Conservation (phyloP, 345 rosid genomes). For the Citrus unshiu region DNA sequence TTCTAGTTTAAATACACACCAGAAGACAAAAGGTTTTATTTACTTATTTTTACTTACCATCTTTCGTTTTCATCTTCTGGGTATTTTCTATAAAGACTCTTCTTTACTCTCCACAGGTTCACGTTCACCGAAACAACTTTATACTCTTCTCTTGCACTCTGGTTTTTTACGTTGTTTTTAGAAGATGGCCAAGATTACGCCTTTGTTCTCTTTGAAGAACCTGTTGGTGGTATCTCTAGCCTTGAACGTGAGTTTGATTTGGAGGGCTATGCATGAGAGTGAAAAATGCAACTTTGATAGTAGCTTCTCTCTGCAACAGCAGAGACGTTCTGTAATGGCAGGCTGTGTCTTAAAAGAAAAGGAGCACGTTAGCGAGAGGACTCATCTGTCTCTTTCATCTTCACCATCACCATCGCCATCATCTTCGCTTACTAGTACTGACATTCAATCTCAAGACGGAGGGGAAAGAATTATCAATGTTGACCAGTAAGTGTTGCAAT, state of each 20-base stretch:
- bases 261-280: conserved; percentile 33
- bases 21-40: neutral
- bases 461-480: conserved; percentile 47
- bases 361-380: conserved; percentile 1
- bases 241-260: conserved; percentile 56
- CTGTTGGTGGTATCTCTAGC: conserved; percentile 65
- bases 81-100: neutral
- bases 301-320: conserved; percentile 14
- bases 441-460: conserved; percentile 26
- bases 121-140: neutral
- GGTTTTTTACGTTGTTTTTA: neutral
- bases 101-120: neutral
- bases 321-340: conserved; percentile 1
- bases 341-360: neutral
- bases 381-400: conserved; percentile 16
- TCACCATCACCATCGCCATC: neutral
- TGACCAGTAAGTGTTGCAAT: conserved; percentile 52
- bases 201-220: conserved; percentile 47
- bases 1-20: neutral
- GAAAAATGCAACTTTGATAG: conserved; percentile 1
- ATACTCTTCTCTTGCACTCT: neutral
- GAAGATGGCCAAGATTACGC: conserved; percentile 37
- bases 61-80: neutral
- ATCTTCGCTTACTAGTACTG: neutral
- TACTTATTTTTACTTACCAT: neutral